phyloP scores from a whole-genome alignment of 352 stramenopile species.

The Achlya hypogyna region DNA sequence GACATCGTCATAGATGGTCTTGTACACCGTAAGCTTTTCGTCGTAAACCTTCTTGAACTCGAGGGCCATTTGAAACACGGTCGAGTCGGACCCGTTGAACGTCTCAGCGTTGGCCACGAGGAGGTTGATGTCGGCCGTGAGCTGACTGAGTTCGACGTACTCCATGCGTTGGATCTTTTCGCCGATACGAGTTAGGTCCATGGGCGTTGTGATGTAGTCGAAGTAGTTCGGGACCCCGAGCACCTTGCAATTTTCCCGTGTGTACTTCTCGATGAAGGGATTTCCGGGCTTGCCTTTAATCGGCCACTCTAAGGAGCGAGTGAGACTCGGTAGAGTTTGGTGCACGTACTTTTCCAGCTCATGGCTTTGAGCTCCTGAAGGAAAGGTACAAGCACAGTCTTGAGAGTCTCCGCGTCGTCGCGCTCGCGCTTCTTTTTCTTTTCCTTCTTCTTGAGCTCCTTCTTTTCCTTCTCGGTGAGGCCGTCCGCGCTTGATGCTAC shows the following conservation, averaged over 20 bases:
- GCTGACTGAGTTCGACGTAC: conserved; percentile 70
- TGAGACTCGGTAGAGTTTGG: neutral
- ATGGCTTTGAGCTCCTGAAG: conserved; percentile 51
- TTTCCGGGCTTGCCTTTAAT: conserved; percentile 62
- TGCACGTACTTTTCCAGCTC: conserved; percentile 40
- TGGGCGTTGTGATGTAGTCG: conserved; percentile 69
- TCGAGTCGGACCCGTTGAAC: conserved; percentile 73
- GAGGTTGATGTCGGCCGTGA: conserved; percentile 65
- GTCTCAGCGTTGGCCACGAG: conserved; percentile 77
- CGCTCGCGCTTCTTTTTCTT: conserved; percentile 76
- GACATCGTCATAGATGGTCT: conserved; percentile 63
- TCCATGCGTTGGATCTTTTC: conserved; percentile 40
- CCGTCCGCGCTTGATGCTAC: neutral
- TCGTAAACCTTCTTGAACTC: conserved; percentile 72
- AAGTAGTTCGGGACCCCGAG: conserved; percentile 79
- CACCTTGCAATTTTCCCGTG: conserved; percentile 74
- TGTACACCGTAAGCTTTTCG: conserved; percentile 51
- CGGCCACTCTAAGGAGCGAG: conserved; percentile 32
- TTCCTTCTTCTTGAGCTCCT: conserved; percentile 70
- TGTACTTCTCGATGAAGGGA: conserved; percentile 81
- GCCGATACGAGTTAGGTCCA: conserved; percentile 68
- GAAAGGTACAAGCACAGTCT: conserved; percentile 64
- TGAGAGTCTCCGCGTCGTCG: conserved; percentile 54
- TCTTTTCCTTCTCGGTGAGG: conserved; percentile 47
- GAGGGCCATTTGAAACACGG: conserved; percentile 75